Base-by-base conservation (phyloP, 176 grass and related monocot species). In the Oryza longistaminata region DNA sequence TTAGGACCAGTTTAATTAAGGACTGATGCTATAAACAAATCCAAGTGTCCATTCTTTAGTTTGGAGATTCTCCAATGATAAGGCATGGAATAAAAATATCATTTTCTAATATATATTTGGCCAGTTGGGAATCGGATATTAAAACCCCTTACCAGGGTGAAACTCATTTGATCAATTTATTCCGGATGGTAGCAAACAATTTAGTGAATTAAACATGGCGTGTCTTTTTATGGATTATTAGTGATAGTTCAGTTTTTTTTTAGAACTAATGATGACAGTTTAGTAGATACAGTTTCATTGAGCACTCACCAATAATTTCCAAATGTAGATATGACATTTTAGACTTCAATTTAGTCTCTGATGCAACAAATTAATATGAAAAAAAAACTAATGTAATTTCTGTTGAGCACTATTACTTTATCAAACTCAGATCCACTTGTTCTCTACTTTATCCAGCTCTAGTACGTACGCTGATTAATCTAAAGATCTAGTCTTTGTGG, bases 161-260 rank as follows among this genome's bases (percentile, higher is more conserved):
- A 22, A 40, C 55, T n/a, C 68, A 14, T 70, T 40, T 71, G 68
- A 82, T 13, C 67, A 82, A 81, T 69, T 13, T 40, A 53, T 52
- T 19, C 40, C 37, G 65, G 39, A 66, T 66, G 64, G 3, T 11
- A 33, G 24, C 1, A 67, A n/a, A 13, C 31, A n/a, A 11, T 71
- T 6, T 5, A 21, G 49, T 52, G 14, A 52, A n/a, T 58, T 58
- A 21, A 58, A 21, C 5, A n/a, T 0, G 19, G 6, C 0, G 53
- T 2, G 6, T 58, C 7, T n/a, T 58, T 58, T 58, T 21, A 58
- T n/a, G 19, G 53, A 58, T 58, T 58, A 58, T 40, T 40, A 8
- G 19, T 58, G 19, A 58, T 2, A 2, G 53, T 16, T 52, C 5
- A 17, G 10, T 46, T 31, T 31, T 31, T 27, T 31, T 31, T 31